These are phyloP conservation scores for Clarireedia paspali DNA, from an alignment of 2,329 filamentous ascomycete genomes.

Conservation along the genomic window DNA sequence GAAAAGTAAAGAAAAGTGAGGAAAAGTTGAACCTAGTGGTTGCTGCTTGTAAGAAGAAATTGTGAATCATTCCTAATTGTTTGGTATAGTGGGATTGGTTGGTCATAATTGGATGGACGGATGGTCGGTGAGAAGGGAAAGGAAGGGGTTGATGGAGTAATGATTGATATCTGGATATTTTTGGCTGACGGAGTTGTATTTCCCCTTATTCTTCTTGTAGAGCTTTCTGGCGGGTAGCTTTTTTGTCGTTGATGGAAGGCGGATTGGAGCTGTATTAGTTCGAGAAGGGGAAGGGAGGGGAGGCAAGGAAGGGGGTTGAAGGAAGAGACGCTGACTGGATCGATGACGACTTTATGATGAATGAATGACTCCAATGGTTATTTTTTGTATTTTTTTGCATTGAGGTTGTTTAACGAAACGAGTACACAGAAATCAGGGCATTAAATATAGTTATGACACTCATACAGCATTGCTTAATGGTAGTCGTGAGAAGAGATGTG, in stretches of 20 bases:
- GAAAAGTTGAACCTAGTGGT: background rate
- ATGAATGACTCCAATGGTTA: slow-evolving; percentile 5
- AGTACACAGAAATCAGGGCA: background rate
- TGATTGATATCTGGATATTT: background rate
- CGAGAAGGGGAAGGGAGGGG: background rate
- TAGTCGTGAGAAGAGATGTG: too few species aligned
- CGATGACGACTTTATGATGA: slow-evolving; percentile 7
- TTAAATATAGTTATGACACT: background rate
- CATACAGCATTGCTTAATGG: too few species aligned
- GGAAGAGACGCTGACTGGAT: background rate
- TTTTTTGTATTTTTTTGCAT: background rate
- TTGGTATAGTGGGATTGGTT: background rate
- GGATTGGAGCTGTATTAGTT: background rate
- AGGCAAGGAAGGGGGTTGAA: background rate
- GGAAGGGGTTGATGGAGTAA: background rate
- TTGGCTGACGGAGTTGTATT: background rate
- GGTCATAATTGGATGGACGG: background rate
- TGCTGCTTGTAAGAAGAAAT: background rate
- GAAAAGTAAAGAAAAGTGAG: background rate
- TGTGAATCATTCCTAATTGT: background rate
- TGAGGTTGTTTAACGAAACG: background rate
- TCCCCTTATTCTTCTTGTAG: background rate
- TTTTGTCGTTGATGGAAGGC: background rate
- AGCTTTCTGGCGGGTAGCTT: background rate
- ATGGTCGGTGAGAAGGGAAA: background rate